A percentile compares a stretch with the other conserved stretches of the same genome.
Conservation (phyloP, 2,329 filamentous ascomycete genomes). For the Xylariaceae sp. region DNA sequence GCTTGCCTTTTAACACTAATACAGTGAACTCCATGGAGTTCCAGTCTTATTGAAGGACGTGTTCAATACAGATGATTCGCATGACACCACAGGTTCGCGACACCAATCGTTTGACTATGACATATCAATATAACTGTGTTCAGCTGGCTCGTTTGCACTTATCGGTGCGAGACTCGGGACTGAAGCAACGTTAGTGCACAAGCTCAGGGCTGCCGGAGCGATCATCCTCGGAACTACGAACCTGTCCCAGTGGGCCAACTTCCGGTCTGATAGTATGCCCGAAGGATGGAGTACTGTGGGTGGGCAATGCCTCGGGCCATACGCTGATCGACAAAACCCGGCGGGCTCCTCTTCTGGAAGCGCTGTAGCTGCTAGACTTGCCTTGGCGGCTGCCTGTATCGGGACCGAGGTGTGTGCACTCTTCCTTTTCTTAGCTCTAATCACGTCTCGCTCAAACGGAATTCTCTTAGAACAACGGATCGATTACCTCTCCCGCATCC, state of each 20-base stretch:
- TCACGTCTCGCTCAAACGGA: too few relatives aligned
- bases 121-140: constrained; percentile 60
- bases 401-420: too few relatives aligned
- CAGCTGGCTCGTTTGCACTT: constrained; percentile 67
- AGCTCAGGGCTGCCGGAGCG: constrained; percentile 65
- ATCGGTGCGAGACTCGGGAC: constrained; percentile 61
- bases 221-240: constrained; percentile 72
- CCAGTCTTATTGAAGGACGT: constrained; percentile 48
- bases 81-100: too few relatives aligned
- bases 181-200: constrained; percentile 65
- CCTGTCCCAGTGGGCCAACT: constrained; percentile 70
- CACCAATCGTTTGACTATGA: too few relatives aligned
- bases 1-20: too few relatives aligned
- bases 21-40: not conserved
- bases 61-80: too few relatives aligned
- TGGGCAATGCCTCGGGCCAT: constrained; percentile 67
- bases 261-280: constrained; percentile 60
- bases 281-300: constrained; percentile 71
- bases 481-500: too few relatives aligned
- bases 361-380: too few relatives aligned
- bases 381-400: too few relatives aligned
- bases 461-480: too few relatives aligned
- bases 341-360: constrained; percentile 67
- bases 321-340: constrained; percentile 67
- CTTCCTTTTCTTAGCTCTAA: too few relatives aligned